Conservation (phyloP, 768 basidiomycete genomes). For the Russula sp. region DNA sequence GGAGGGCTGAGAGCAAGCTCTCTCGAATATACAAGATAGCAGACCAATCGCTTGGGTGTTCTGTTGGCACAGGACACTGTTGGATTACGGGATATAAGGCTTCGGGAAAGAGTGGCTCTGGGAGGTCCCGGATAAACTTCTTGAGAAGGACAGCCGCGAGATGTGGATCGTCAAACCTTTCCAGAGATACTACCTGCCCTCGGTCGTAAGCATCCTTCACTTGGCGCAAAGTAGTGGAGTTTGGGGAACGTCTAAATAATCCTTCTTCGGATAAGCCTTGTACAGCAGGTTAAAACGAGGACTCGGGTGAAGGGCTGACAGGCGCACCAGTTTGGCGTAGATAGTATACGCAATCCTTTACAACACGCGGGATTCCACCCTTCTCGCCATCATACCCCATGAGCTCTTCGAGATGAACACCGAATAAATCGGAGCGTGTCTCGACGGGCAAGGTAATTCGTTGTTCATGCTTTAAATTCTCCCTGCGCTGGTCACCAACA, state of each 20-base stretch:
- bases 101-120: constrained; percentile 76
- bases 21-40: constrained; percentile 66
- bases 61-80: constrained; percentile 60
- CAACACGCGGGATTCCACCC: constrained; percentile 74
- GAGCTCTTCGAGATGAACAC: constrained; percentile 74
- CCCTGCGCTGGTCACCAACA: constrained; percentile 44
- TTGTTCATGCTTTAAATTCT: constrained; percentile 72
- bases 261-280: constrained; percentile 68
- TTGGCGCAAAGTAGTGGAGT: constrained; percentile 62
- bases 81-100: constrained; percentile 59
- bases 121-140: constrained; percentile 79
- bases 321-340: constrained; percentile 54
- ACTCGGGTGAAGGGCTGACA: not conserved
- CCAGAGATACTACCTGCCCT: constrained; percentile 74
- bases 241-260: constrained; percentile 79
- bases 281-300: not conserved
- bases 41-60: constrained; percentile 54
- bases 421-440: constrained; percentile 64
- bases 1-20: constrained; percentile 61
- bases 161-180: constrained; percentile 73
- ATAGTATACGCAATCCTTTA: constrained; percentile 72
- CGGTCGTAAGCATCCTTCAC: constrained; percentile 84
- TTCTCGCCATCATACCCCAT: constrained; percentile 86
- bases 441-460: constrained; percentile 65
- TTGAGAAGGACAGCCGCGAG: constrained; percentile 83